A percentile compares a stretch with the other conserved stretches of the same genome.
Conservation (phyloP, 768 basidiomycete species). For the Kwoniella newhampshirensis region DNA sequence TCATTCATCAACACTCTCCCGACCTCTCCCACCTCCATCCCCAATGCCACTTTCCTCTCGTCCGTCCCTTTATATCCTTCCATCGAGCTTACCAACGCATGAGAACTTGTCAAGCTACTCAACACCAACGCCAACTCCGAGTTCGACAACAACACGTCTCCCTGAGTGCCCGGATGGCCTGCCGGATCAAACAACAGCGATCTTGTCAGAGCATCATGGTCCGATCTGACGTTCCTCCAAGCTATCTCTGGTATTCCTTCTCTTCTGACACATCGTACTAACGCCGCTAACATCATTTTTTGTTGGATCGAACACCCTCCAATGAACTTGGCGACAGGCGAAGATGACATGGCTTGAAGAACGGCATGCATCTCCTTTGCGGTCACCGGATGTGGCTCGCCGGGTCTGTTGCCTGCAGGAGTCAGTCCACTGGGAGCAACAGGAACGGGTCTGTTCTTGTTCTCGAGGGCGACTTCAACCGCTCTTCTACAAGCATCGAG, state of each 20-base stretch:
- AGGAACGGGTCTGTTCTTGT: slow-evolving; percentile 48
- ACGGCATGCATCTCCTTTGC: slow-evolving; percentile 75
- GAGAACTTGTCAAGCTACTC: slow-evolving; percentile 72
- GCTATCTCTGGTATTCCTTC: slow-evolving; percentile 84
- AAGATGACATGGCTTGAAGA: slow-evolving; percentile 82
- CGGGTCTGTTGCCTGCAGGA: no score
- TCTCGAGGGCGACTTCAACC: slow-evolving; percentile 67
- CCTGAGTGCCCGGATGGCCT: no score
- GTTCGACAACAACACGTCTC: slow-evolving; percentile 56
- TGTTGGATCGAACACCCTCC: slow-evolving; percentile 83
- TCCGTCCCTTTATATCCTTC: slow-evolving; percentile 62
- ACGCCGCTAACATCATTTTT: slow-evolving; percentile 77
- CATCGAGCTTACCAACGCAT: slow-evolving; percentile 73
- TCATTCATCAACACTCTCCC: slow-evolving; percentile 80
- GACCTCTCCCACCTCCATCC: slow-evolving; percentile 78
- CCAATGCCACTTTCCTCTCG: slow-evolving; percentile 74
- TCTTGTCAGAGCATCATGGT: slow-evolving; percentile 70
- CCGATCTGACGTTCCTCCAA: slow-evolving; percentile 74
- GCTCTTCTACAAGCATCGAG: slow-evolving; percentile 90
- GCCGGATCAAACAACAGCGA: slow-evolving; percentile 60
- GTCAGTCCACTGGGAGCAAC: neutral
- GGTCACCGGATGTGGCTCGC: slow-evolving; percentile 58
- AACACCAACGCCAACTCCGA: slow-evolving; percentile 70
- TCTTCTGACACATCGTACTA: slow-evolving; percentile 76
- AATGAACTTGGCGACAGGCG: slow-evolving; percentile 80